These are phyloP conservation scores for Talaromyces sp. DNA, from an alignment of 2,329 filamentous ascomycete genomes.

Conservation along the genomic window DNA sequence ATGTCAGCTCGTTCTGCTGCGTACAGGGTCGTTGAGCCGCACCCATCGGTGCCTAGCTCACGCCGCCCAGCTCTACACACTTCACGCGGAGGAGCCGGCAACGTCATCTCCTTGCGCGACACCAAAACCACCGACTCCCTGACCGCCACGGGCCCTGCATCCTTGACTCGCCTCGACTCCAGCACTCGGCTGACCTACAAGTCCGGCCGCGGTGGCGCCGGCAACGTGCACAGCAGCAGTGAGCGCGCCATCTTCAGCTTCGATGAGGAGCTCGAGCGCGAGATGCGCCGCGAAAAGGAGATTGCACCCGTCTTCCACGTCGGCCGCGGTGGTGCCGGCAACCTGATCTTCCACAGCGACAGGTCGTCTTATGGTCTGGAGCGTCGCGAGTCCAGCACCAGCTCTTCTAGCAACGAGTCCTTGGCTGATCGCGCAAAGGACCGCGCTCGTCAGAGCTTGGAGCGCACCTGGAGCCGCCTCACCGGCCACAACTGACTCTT, in stretches of 20 bases:
- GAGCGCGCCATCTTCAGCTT: constrained; percentile 44
- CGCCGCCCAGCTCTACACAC: constrained; percentile 49
- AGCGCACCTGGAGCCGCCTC: constrained; percentile 41
- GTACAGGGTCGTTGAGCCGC: constrained; percentile 59
- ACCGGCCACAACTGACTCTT: constrained; percentile 15
- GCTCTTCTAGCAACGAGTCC: constrained; percentile 35
- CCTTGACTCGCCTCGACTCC: constrained; percentile 48
- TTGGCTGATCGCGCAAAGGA: constrained; percentile 34
- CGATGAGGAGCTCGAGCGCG: constrained; percentile 61
- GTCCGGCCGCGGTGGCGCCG: constrained; percentile 54
- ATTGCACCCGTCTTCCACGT: constrained; percentile 62
- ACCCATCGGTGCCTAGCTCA: constrained; percentile 53
- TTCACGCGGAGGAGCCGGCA: constrained; percentile 58
- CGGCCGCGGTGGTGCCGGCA: constrained; percentile 60
- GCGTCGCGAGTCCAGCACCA: constrained; percentile 37
- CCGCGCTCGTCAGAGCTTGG: constrained; percentile 34
- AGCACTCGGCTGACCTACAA: constrained; percentile 40
- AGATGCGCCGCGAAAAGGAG: constrained; percentile 50
- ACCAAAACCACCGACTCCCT: constrained; percentile 48
- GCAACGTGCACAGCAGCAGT: constrained; percentile 51
- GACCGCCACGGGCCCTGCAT: constrained; percentile 46
- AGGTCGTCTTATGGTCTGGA: constrained; percentile 24
- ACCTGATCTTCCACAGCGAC: constrained; percentile 39
- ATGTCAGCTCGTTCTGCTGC: constrained; percentile 32
- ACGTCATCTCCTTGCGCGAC: constrained; percentile 52